Evolutionary conservation across 805 yeast species (phyloP).

Genomic region (Nakazawaea wickerhamii): DNA sequence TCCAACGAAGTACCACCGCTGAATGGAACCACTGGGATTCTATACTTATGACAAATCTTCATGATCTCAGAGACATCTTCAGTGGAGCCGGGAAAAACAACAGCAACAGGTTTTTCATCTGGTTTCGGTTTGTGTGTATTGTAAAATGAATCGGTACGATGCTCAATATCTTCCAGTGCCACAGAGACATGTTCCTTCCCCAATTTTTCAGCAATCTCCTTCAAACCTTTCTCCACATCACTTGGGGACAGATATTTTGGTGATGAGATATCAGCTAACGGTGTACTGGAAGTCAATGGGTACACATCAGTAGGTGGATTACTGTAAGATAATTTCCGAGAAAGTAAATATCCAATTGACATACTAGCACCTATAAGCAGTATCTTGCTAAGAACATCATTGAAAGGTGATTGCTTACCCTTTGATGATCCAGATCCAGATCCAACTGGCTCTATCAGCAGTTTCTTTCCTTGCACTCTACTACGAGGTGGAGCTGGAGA

Average conservation of each 20-base stretch:
- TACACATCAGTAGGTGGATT: constrained; percentile 11
- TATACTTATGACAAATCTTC: constrained; percentile 49
- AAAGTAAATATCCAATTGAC: constrained; percentile 3
- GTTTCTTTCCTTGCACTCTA: neutral
- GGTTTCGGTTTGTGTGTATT: constrained; percentile 61
- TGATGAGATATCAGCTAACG: constrained; percentile 18
- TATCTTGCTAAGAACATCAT: constrained; percentile 3
- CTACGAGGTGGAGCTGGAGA: neutral
- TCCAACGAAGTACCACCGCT: constrained; percentile 65
- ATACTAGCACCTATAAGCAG: constrained; percentile 9
- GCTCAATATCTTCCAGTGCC: constrained; percentile 37
- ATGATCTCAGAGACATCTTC: constrained; percentile 53
- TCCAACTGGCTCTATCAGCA: neutral
- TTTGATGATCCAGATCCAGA: neutral
- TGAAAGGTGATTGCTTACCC: neutral
- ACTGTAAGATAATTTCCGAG: neutral
- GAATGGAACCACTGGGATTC: constrained; percentile 57
- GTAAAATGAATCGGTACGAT: constrained; percentile 62
- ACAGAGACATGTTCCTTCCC: constrained; percentile 41
- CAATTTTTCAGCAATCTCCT: constrained; percentile 39
- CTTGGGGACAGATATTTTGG: constrained; percentile 46
- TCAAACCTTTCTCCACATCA: constrained; percentile 40
- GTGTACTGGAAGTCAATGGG: constrained; percentile 14
- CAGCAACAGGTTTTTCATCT: constrained; percentile 46
- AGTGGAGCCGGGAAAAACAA: constrained; percentile 53